phyloP scores from a whole-genome alignment of 139 green algal species.

The Chlorella vulgaris region DNA sequence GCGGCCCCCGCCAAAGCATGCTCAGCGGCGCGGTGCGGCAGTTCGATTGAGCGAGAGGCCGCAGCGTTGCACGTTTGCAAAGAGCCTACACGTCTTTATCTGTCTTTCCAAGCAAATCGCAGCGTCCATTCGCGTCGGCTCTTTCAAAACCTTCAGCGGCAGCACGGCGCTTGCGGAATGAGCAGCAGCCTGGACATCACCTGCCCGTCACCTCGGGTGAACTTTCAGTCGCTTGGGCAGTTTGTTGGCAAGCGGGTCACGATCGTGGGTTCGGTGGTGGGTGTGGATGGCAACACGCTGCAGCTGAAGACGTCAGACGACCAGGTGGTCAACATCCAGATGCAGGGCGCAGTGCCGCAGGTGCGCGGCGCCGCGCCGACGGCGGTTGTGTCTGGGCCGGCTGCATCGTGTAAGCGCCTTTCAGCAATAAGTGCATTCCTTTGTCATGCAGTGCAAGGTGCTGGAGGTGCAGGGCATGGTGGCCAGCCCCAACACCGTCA shows the following conservation, averaged over 20 bases:
- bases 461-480: constrained; percentile 72
- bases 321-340: constrained; percentile 47
- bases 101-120: no score
- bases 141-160: no score
- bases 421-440: background rate
- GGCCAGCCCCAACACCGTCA: constrained; percentile 52
- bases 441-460: constrained; percentile 29
- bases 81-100: no score
- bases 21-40: no score
- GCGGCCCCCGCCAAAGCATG: no score
- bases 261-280: constrained; percentile 55
- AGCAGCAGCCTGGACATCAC: constrained; percentile 34
- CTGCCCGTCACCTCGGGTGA: constrained; percentile 52
- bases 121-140: no score
- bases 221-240: constrained; percentile 48
- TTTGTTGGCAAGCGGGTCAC: constrained; percentile 58
- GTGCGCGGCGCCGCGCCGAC: constrained; percentile 8
- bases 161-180: no score
- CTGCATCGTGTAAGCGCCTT: background rate
- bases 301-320: constrained; percentile 52
- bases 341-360: constrained; percentile 26
- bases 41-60: no score
- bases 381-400: background rate
- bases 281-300: constrained; percentile 36
- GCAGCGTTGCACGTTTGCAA: no score